Evolutionary conservation across 129 eudicot genomes (phyloP), one percentile per base, ranked within the genome.

Genomic region (Silybum marianum): DNA sequence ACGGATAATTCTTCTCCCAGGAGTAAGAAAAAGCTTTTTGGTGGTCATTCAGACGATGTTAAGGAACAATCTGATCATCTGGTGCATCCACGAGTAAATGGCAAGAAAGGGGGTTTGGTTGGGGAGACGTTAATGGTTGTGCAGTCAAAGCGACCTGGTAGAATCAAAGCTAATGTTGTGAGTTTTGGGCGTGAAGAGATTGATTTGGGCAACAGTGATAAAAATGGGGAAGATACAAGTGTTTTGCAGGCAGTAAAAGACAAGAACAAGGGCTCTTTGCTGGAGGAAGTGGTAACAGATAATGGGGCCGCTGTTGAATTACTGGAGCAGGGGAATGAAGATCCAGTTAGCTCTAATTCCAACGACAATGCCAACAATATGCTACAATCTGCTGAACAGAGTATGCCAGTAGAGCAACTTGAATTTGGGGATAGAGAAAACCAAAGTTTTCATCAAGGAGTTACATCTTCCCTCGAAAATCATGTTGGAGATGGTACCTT

Each of bases 1-100:
- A 83, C 22, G 12, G 86, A 78, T 68, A 54, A 67, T 74, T 82
- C 85, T n/a, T 85, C 92, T 9, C 83, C 74, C 1, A 89, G 75
- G 84, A 93, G 97, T 22, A 95, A 93, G 68, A 85, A 89, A 86
- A 93, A 88, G 88, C 95, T 95, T 4, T 87, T 91, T 81, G 75
- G 79, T 81, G 75, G 79, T 72, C 87, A 80, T 82, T 40, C 42
- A 9, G 87, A 85, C 77, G 93, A 83, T 79, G 66, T 42, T 13
- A 71, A 74, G 81, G 90, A 85, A 77, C 88, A 83, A 34, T 30
- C 80, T 4, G 82, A 76, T 74, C 5, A 76, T 74, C 5, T 46
- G 83, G 83, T 66, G 76, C 84, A 39, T 77, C 79, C 74, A 36
- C 73, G 54, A 28, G 32, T 78, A 73, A 81, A 40, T 71, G 88